Evolutionary conservation across 257 asterid species (phyloP).

Genomic region (Solanum bulbocastanum): DNA sequence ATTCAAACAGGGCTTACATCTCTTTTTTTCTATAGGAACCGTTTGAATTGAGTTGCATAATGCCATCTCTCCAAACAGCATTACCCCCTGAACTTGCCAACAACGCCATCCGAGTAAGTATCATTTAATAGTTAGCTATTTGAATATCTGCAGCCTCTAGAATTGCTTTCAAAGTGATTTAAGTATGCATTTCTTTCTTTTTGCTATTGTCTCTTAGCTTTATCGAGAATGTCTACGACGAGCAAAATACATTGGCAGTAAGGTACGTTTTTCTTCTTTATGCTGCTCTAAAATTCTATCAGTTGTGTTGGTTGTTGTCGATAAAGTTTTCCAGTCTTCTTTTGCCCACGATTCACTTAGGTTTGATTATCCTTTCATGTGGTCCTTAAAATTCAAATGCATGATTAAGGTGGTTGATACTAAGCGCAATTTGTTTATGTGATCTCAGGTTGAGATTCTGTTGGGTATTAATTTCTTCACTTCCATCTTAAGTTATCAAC

Average conservation of each 20-base stretch:
- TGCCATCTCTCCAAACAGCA: slow-evolving; percentile 88
- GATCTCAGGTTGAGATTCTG: not conserved
- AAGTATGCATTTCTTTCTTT: not conserved
- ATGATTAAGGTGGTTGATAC: not conserved
- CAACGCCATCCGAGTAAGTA: slow-evolving; percentile 63
- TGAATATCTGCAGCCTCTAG: not conserved
- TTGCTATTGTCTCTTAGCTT: slow-evolving; percentile 39
- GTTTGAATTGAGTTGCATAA: slow-evolving; percentile 3
- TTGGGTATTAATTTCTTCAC: not conserved
- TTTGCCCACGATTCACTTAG: not conserved
- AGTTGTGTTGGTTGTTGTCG: not conserved
- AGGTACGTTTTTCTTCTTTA: slow-evolving; percentile 35
- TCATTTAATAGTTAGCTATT: not conserved
- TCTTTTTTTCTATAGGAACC: not conserved
- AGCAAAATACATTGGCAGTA: slow-evolving; percentile 76
- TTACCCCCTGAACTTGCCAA: slow-evolving; percentile 96
- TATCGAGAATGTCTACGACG: slow-evolving; percentile 89
- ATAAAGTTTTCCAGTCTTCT: not conserved
- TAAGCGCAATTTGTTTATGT: not conserved
- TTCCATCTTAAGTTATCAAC: not conserved
- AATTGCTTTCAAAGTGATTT: not conserved
- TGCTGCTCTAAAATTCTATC: not conserved
- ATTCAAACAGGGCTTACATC: not conserved
- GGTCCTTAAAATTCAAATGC: not conserved
- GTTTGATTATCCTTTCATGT: not conserved